Evolutionary conservation across 768 basidiomycete genomes (phyloP).

Genomic region (Xerocomellus amylosporus): DNA sequence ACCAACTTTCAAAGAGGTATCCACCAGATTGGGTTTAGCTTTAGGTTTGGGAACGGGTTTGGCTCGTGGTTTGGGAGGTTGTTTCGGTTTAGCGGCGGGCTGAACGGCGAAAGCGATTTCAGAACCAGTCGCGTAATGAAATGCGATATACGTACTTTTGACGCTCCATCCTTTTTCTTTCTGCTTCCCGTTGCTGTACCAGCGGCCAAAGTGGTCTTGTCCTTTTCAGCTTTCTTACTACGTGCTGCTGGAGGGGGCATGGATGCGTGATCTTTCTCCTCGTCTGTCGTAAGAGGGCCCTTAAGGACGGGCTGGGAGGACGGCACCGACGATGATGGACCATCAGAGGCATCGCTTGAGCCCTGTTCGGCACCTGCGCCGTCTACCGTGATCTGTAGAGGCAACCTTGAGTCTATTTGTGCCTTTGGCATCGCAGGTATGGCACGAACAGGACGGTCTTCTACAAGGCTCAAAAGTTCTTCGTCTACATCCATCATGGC

Average conservation of each 20-base stretch:
- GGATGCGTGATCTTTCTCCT: slow-evolving; percentile 45
- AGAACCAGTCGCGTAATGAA: neutral
- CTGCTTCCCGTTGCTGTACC: slow-evolving; percentile 31
- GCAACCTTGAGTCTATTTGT: neutral
- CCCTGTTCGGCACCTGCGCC: neutral
- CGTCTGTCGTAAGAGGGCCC: slow-evolving; percentile 14
- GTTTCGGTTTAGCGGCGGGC: slow-evolving; percentile 29
- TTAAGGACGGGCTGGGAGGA: slow-evolving; percentile 9
- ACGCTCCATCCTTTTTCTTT: slow-evolving; percentile 30
- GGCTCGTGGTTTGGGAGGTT: slow-evolving; percentile 29
- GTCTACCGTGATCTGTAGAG: neutral
- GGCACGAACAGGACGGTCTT: slow-evolving; percentile 38
- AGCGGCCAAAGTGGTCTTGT: slow-evolving; percentile 9
- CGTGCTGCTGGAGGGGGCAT: slow-evolving; percentile 51
- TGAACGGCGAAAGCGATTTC: neutral
- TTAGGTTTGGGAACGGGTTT: slow-evolving; percentile 34
- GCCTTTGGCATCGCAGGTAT: neutral
- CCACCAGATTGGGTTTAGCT: slow-evolving; percentile 10
- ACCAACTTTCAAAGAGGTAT: slow-evolving; percentile 15
- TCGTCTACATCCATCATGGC: slow-evolving; percentile 50
- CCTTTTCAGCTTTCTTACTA: slow-evolving; percentile 28
- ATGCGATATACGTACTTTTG: slow-evolving; percentile 18
- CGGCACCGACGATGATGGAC: neutral
- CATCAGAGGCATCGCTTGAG: slow-evolving; percentile 2
- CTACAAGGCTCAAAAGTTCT: slow-evolving; percentile 68